phyloP scores from a whole-genome alignment of 2,329 filamentous ascomycete species.

The Dothiorella sarmentorum region DNA sequence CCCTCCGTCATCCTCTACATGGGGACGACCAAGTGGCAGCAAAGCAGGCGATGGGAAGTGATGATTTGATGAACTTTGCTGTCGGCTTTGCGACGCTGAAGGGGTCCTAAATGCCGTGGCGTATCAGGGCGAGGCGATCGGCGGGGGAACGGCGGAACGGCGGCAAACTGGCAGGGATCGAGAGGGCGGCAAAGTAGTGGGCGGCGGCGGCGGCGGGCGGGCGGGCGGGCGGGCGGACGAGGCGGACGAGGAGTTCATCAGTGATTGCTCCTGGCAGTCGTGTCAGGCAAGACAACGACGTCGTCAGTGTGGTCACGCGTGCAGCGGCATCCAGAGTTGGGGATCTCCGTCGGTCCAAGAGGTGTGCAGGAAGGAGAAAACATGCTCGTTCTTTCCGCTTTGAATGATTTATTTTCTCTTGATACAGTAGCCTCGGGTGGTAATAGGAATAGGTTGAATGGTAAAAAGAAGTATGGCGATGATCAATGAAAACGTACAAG shows the following conservation, averaged over 20 bases:
- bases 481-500: conserved; percentile 8
- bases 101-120: background rate
- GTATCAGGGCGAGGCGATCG: background rate
- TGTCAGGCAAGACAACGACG: no score
- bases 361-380: background rate
- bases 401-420: background rate
- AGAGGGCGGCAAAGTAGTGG: conserved; percentile 1
- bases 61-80: no score
- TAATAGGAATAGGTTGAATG: background rate
- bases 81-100: background rate
- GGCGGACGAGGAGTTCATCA: background rate
- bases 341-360: background rate
- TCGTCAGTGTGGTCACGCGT: no score
- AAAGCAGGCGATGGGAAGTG: background rate
- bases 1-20: no score
- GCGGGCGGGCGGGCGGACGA: background rate
- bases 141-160: conserved; percentile 8
- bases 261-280: background rate
- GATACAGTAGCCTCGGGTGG: background rate
- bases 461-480: background rate
- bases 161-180: background rate
- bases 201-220: background rate
- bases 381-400: background rate
- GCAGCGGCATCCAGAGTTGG: no score
- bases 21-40: no score